Evolutionary conservation across 768 basidiomycete species (phyloP), one percentile per base, ranked within the genome.

Genomic region (Agaricus blazei): DNA sequence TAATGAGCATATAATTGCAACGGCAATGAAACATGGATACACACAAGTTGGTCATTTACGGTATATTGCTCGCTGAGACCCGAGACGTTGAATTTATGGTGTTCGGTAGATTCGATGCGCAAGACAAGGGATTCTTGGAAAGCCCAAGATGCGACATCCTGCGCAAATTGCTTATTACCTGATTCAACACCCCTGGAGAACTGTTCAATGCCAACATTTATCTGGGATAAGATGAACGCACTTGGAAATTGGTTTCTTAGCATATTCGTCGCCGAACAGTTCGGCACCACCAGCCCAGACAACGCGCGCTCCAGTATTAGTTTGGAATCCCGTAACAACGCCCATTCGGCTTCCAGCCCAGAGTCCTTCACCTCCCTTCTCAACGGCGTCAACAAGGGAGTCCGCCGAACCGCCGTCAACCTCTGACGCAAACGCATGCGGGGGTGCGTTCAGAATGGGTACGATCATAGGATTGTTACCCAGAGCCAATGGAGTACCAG

Each of bases 241-340:
- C 84, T 71, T 76, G 23, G 76, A 69, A 24, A 90, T 72, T 37
- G 80, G 75, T 64, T 86, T 90, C 45, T 76, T 75, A 4, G 83
- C 83, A 56, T 81, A 87, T 55, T 82, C 81, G 64, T 99, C 88
- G 27, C 80, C 84, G 69, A 98, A 87, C 51, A 94, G 59, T 6
- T 89, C 87, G 7, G 85, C 77, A 26, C 92, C 86, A 4, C 96
- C 96, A 4, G 87, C 77, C 73, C 91, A 96, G 4, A 85, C 82
- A 29, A 87, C 80, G 11, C 96, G 80, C 0, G 86, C 86, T 59
- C 88, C 90, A 56, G 82, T 81, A 23, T 76, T 71, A 2, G 93
- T 83, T 69, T 99, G 97, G 78, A 98, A 90, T 5, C 92, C 95
- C 5, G 88, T 87, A 27, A 94, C 92, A 27, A 97, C 72, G 43